Base-by-base conservation (phyloP, 768 basidiomycete genomes). In the Kwoniella botswanensis region DNA sequence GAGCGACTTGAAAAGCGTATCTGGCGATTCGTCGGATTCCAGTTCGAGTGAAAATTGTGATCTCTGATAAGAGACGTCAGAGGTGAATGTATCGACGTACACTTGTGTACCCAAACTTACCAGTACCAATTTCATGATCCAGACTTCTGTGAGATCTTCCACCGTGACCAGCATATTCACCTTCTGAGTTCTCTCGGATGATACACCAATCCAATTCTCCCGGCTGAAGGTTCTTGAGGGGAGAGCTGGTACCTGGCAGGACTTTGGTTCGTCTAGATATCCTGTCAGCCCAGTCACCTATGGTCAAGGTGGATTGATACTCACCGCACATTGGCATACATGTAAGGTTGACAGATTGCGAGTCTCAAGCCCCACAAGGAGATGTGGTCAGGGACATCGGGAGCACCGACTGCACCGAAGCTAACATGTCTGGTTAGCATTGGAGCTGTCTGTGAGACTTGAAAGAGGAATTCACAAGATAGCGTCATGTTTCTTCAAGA, bases 111-210 rank as follows among this genome's bases (percentile, higher is more conserved):
- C 42, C 29, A 5, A 18, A 66, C 75, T 26, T 55, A 79, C 78
- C 78, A 9, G 78, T 88, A 6, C 74, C 84, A 26, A 82, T 73
- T 72, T 83, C 84, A 50, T 78, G 77, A 12, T 71, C 74, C 24
- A 70, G 72, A 7, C 80, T 81, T 13, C 59, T 62, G 71, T 82
- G 84, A 12, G 83, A 82, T 42, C 81, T 74, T 13, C 79, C 84
- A 74, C 67, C 88, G 82, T 76, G 87, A 82, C 71, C 87, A n/a
- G 86, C 86, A 76, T 88, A 88, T 75, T 88, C 87, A 62, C 88
- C 88, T 73, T 89, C 88, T 11, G 86, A 87, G 74, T 89, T 89
- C 78, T 89, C 88, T 56, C 88, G 84, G 12, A 88, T 86, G 50
- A 87, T 88, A 65, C 86, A 82, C 82, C 87, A 88, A 76, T 89